Percentiles rank a stretch among this genome's conserved stretches.
Conservation (phyloP, 352 stramenopile genomes). For the Phytophthora sp. region DNA sequence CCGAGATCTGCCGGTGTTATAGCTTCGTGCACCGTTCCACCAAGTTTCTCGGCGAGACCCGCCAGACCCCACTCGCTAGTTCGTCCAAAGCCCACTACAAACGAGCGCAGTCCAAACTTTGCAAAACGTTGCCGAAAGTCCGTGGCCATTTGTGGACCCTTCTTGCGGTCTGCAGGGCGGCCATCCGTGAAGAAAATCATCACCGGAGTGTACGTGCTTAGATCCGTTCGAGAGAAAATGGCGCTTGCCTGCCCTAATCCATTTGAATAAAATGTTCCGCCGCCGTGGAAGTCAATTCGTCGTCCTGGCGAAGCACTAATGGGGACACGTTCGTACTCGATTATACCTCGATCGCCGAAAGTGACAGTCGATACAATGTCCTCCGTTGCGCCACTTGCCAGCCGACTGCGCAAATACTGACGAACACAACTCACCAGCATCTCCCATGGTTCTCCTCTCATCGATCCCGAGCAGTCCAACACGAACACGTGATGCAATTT, state of each 20-base stretch:
- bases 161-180: slow-evolving; percentile 36
- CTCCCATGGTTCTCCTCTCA: slow-evolving; percentile 41
- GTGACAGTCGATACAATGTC: slow-evolving; percentile 54
- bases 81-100: slow-evolving; percentile 47
- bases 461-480: slow-evolving; percentile 54
- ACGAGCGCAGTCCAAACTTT: slow-evolving; percentile 26
- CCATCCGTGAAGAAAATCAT: slow-evolving; percentile 61
- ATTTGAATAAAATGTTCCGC: slow-evolving; percentile 41
- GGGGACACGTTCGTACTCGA: slow-evolving; percentile 31
- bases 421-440: slow-evolving; percentile 22
- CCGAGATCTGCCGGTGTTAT: slow-evolving; percentile 27
- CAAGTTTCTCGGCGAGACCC: slow-evolving; percentile 34
- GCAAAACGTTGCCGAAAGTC: slow-evolving; percentile 35
- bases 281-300: slow-evolving; percentile 28
- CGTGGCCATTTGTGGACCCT: slow-evolving; percentile 31
- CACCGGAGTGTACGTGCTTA: slow-evolving; percentile 34
- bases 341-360: slow-evolving; percentile 32
- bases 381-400: slow-evolving; percentile 15
- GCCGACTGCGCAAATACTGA: slow-evolving; percentile 41
- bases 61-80: slow-evolving; percentile 32
- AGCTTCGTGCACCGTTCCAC: slow-evolving; percentile 32
- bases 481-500: slow-evolving; percentile 54
- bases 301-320: slow-evolving; percentile 4
- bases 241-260: slow-evolving; percentile 37
- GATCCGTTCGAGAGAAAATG: slow-evolving; percentile 44